Evolutionary conservation across 495 filamentous ascomycete genomes (phyloP), one percentile per base, ranked within the genome.

Genomic region (Penicillium tannophilum): DNA sequence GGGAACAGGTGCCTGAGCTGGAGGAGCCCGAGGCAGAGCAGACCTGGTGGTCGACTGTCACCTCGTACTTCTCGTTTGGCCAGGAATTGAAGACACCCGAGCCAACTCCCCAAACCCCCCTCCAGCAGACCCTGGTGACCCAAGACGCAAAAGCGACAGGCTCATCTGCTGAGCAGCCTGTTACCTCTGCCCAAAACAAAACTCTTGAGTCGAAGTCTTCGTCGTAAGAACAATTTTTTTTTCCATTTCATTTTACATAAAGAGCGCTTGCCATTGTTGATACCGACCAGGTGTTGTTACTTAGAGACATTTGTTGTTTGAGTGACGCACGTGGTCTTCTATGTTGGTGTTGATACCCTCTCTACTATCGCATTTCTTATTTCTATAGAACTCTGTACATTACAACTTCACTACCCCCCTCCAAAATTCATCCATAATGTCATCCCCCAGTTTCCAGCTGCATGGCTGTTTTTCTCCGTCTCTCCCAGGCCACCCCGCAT

Each of bases 1-100:
- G 78, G 73, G 74, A 79, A n/a, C 59, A 67, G n/a, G 67, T 73
- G 45, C 67, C 70, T 7, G 73, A 77, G 46, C 56, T 69, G 1
- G 59, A 67, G 17, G 64, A 72, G 28, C 62, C 67, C 1, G 53
- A 41, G 16, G 57, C 66, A 24, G 47, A 70, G 39, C 59, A 69
- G 46, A 68, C 63, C 20, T 73, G 72, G 73, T 66, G 75, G 59
- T 61, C 72, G 16, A 56, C 56, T 12, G 54, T 81, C 52, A 58
- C 63, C 23, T 76, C 74, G 7, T 76, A 74, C 39, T 54, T 78
- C 16, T 57, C 73, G 2, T 68, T 69, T 41, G 58, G 63, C 2
- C 62, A 65, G 46, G 66, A 66, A 20, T 52, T 57, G 8, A 54
- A 63, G 39, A 58, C 64, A 35, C 16, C 39, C 3, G 24, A 45